Evolutionary conservation across 75 land plant species (phyloP).

Genomic region (Selaginella tamariscina): DNA sequence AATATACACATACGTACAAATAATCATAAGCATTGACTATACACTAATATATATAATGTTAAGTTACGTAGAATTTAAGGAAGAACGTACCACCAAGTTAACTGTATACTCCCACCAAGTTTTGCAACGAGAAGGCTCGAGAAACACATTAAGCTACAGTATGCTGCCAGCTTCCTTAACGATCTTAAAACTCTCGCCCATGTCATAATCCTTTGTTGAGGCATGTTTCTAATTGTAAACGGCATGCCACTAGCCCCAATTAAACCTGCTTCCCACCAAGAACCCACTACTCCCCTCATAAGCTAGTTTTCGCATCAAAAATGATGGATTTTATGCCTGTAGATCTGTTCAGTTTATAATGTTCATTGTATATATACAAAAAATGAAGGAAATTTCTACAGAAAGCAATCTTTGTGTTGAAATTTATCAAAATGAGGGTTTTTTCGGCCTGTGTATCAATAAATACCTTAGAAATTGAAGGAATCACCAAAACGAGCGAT

Average conservation of each 20-base stretch:
- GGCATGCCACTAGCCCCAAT: background rate
- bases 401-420: no score
- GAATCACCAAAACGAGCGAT: no score
- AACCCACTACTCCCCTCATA: no score
- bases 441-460: no score
- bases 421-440: no score
- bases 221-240: background rate
- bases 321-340: no score
- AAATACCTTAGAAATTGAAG: no score
- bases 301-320: no score
- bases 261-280: background rate
- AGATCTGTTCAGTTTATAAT: no score
- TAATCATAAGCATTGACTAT: background rate
- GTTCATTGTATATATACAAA: no score
- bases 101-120: conserved; percentile 3
- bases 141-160: conserved; percentile 17
- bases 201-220: conserved; percentile 17
- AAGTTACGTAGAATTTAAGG: background rate
- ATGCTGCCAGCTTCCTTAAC: conserved; percentile 22
- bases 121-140: conserved; percentile 21
- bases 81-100: conserved; percentile 26
- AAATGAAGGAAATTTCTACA: no score
- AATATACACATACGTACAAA: background rate
- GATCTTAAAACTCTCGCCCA: conserved; percentile 14
- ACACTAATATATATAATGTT: background rate